Evolutionary conservation across 768 basidiomycete species (phyloP), one percentile per base, ranked within the genome.

Genomic region (Sarcodon aspratus): DNA sequence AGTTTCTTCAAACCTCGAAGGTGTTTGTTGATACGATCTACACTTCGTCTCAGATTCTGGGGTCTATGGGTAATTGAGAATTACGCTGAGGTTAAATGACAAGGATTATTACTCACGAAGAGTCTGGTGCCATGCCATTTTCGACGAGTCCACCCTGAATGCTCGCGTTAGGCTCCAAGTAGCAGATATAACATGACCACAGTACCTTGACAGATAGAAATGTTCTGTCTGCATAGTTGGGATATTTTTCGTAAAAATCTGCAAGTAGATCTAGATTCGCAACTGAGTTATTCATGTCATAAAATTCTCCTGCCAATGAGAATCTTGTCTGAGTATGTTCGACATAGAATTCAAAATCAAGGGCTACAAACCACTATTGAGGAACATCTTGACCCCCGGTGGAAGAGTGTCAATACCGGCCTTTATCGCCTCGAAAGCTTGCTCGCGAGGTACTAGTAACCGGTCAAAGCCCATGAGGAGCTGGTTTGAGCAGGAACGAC

Each of bases 351-450:
- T 27, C 1, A 42, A 27, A n/a, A 15, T 13, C 13, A 27, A 42
- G 9, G 13, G 27, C 27, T 3, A 54, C 63, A 8, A 52, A 69
- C 76, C 73, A 55, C 69, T 72, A 55, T 79, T 78, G 53, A 80
- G 52, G 44, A 78, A 53, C 57, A 74, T 69, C 57, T 76, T 76
- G 34, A 60, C 62, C 11, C 70, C 73, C 0, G 64, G 54, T 1
- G 72, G 71, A 33, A 73, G 57, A 0, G 64, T 60, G 34, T 71
- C 66, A 49, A 76, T 55, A 4, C 70, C 71, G 9, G 70, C 71
- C 57, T 76, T 78, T 65, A 85, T 81, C 2, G 78, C 66, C 18
- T 72, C 75, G 52, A 85, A 82, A 9, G 74, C 74, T 33, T 76
- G 69, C 48, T 79, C 79, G 48, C 84, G 80, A 1, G 76, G 63